Evolutionary conservation across 805 yeast species (phyloP), one percentile per base, ranked within the genome.

Genomic region (Clavispora phyllophila): DNA sequence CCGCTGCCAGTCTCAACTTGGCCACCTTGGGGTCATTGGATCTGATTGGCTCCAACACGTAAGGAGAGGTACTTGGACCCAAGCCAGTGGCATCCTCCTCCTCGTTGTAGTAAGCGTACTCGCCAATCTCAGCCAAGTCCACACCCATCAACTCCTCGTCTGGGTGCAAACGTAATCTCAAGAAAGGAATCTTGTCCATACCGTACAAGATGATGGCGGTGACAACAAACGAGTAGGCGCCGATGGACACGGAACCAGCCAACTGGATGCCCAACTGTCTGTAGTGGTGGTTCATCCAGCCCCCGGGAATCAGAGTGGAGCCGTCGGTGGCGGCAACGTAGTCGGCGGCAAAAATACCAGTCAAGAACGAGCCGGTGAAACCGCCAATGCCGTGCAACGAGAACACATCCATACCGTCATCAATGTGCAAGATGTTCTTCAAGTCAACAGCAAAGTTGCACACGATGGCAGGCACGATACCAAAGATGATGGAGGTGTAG

Each of bases 301-400:
- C 97, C 57, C 96, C 95, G 22, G 61, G 73, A 51, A 86, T 85
- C 13, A 55, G 61, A 14, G 71, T 76, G 10, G 79, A 65, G 42
- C 88, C 95, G 58, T 90, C 96, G 12, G 85, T 63, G 34, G 87
- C 89, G 37, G 95, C 84, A 53, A 90, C 81, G 66, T 90, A 88
- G 68, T 86, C 87, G 39, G 95, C 87, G 22, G 98, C 95, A 63
- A 91, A 91, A 50, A 91, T 72, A 60, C 96, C 98, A 19, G 97
- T 91, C 63, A 89, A 63, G 18, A 84, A 69, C 22, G 87, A 79
- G 41, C 98, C 98, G 50, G 77, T 70, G 56, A 84, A 77, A 42
- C 96, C 97, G 64, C 97, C 98, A 49, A 90, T 82, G 56, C 96
- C 96, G 66, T 91, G 97, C 42, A 90, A 70, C 26, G 96, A 87